Base-by-base conservation (phyloP, 108 stramenopile species). In the Pseudonitzschia multiseries region DNA sequence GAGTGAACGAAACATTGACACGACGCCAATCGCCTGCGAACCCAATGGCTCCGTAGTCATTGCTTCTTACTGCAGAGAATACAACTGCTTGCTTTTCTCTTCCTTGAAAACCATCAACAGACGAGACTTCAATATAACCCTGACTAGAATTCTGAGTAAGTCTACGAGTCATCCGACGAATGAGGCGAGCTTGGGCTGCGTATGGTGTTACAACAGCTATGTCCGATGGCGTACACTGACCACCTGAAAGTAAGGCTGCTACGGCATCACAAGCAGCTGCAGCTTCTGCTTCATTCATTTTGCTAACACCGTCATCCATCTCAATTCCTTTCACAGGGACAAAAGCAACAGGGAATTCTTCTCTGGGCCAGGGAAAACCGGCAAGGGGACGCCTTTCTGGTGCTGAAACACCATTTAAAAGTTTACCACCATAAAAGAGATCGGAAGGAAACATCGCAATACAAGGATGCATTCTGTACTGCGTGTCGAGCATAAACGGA, bases 131-230 rank as follows among this genome's bases (percentile, higher is more conserved):
- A 29, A 99, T 84, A 59, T 79, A 88, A 17, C 92, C 89, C 29
- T 89, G 90, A 1, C 89, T 86, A 17, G 76, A 59, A 33, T 78
- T 77, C 17, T 83, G 87, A 22, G 89, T 70, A 40, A 95, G 67
- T 44, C 87, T 81, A 29, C 90, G 78, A 28, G 88, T 84, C 75
- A 91, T 72, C 8, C 92, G 81, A 44, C 94, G 91, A 75, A 96
- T 91, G 44, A 97, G 89, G 33, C 92, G 82, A 46, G 98, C 97
- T 84, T 99, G 99, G 14, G 96, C 99, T 31, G 98, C 96, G 82
- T 99, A 99, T 0, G 99, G 99, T 33, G 99, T 98, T 29, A 99
- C 97, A 46, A 99, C 96, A 28, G 96, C 98, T 84, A 99, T 95
- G 60, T 99, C 97, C 21, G 82, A 87, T 27, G 88, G 83, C 10